These are phyloP conservation scores for Boletellus ananas DNA, from an alignment of 768 basidiomycete genomes.

Conservation along the genomic window DNA sequence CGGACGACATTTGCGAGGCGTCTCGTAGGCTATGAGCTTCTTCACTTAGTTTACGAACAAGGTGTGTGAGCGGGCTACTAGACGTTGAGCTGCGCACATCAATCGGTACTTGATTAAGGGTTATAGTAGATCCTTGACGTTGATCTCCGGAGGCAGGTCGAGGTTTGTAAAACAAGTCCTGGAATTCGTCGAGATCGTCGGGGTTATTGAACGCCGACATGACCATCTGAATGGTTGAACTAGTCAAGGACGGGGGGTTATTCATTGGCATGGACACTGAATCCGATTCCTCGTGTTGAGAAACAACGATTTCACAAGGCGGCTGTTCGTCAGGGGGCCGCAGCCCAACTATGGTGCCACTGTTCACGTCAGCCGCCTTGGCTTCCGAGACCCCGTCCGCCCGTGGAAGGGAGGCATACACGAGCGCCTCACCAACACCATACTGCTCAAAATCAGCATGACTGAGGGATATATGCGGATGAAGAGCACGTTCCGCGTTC, in stretches of 20 bases:
- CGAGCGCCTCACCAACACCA: conserved; percentile 62
- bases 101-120: conserved; percentile 23
- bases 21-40: conserved; percentile 30
- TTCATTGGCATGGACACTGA: conserved; percentile 3
- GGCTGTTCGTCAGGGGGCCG: not conserved
- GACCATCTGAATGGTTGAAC: conserved; percentile 36
- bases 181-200: conserved; percentile 70
- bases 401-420: conserved; percentile 35
- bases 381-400: not conserved
- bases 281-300: conserved; percentile 39
- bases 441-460: conserved; percentile 42
- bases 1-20: conserved; percentile 10
- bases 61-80: conserved; percentile 36
- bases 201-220: conserved; percentile 51
- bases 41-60: conserved; percentile 40
- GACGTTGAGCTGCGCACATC: conserved; percentile 30
- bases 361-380: not conserved
- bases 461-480: conserved; percentile 26
- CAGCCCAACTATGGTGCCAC: not conserved
- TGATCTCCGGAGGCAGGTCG: not conserved
- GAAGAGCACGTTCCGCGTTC: not conserved
- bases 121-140: not conserved
- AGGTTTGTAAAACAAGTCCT: conserved; percentile 69
- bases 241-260: conserved; percentile 25
- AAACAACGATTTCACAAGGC: not conserved